Evolutionary conservation across 1,284 basidiomycete species (phyloP), one percentile per base, ranked within the genome.

Genomic region (Pseudozyma hubeiensis): DNA sequence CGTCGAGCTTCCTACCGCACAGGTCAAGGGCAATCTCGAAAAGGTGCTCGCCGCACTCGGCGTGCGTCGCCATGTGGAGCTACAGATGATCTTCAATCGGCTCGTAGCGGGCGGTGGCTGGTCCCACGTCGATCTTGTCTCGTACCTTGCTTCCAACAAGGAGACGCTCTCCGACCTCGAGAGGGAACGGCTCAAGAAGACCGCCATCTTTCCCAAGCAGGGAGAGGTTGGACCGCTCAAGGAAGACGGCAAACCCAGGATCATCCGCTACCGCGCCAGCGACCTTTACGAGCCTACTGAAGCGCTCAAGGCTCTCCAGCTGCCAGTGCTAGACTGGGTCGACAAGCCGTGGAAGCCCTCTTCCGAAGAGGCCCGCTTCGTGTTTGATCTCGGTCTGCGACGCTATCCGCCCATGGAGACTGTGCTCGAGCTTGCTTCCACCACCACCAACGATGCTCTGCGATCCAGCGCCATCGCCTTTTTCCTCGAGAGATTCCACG

Each of bases 261-360:
- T 76, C 40, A 52, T 76, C 1, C 76, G 84, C 4, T 69, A 79
- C 56, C 74, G 77, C 16, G 84, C 84, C 24, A 63, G 57, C 37
- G 74, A 82, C 49, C 71, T 85, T 8, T 97, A 96, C 79, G 94
- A 97, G 81, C 96, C 97, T 0, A 81, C 87, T 2, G 91, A 92
- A 40, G 87, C 88, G 1, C 90, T 96, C 68, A 89, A 91, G 10
- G 87, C 89, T 49, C 87, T 98, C 2, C 88, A 89, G 8, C 86
- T 99, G 9, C 93, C 94, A 0, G 83, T 96, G 1, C 87, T 99
- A 41, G 93, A 93, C 78, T 99, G 95, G 95, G 91, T 92, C 1
- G 87, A 87, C 9, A 88, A 70, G 47, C 30, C 59, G 17, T 84
- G 82, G 82, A 71, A 77, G 50, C 37, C 60, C 4, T 48, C 47